Evolutionary conservation across 305 asterid genomes (phyloP).

Genomic region (Caryopteris hybrid): DNA sequence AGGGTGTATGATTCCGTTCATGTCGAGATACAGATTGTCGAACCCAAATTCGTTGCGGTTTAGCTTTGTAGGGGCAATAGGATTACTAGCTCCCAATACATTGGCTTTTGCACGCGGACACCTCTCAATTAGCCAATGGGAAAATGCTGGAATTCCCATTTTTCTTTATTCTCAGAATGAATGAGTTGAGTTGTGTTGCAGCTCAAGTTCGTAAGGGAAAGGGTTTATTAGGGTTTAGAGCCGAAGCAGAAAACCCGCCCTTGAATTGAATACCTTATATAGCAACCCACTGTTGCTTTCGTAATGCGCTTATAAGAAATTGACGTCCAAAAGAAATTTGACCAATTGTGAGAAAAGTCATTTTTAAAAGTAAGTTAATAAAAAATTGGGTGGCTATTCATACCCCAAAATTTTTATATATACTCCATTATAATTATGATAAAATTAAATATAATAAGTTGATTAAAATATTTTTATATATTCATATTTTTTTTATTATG

Average conservation of each 20-base stretch:
- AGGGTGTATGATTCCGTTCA: conserved; percentile 56
- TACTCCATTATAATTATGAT: too few relatives aligned
- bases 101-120: conserved; percentile 31
- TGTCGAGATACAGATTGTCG: conserved; percentile 51
- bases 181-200: not conserved
- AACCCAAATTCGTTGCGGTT: conserved; percentile 47
- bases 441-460: too few relatives aligned
- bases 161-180: not conserved
- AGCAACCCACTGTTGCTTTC: too few relatives aligned
- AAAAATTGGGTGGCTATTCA: too few relatives aligned
- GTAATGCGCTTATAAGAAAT: too few relatives aligned
- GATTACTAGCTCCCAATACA: conserved; percentile 21
- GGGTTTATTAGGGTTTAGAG: conserved; percentile 21
- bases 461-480: too few relatives aligned
- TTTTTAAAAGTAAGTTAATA: too few relatives aligned
- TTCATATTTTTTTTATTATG: too few relatives aligned
- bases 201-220: not conserved
- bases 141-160: conserved; percentile 58
- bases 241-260: not conserved
- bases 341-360: too few relatives aligned
- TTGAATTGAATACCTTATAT: too few relatives aligned
- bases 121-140: conserved; percentile 39
- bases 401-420: too few relatives aligned
- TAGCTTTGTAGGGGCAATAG: conserved; percentile 27
- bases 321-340: too few relatives aligned